These are phyloP conservation scores for Cyberlindnera japonica DNA, from an alignment of 805 yeast genomes.

Conservation along the genomic window DNA sequence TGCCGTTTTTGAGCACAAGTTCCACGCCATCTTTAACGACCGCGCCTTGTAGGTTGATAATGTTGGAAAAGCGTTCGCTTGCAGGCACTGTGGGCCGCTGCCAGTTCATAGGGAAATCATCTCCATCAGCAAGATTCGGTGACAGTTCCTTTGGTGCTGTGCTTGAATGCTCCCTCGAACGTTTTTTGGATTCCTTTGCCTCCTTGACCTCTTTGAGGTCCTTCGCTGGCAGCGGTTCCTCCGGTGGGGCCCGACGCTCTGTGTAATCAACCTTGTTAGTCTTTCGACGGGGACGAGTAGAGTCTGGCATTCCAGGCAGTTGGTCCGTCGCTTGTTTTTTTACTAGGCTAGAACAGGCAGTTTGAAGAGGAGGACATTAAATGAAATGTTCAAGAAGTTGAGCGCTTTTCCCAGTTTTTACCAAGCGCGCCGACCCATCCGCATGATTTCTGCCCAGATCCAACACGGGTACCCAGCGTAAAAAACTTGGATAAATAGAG, in stretches of 20 bases:
- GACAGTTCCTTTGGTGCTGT: conserved; percentile 12
- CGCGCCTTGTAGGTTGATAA: conserved; percentile 38
- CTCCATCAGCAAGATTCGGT: conserved; percentile 7
- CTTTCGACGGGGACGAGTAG: background rate
- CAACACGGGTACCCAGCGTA: too few relatives aligned
- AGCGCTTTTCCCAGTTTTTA: too few relatives aligned
- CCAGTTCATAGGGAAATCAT: conserved; percentile 23
- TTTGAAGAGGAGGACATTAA: too few relatives aligned
- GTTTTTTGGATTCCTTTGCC: conserved; percentile 10
- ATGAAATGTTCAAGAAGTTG: too few relatives aligned
- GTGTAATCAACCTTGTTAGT: conserved; percentile 3
- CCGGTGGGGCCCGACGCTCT: conserved; percentile 7
- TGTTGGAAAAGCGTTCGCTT: conserved; percentile 29
- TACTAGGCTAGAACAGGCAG: too few relatives aligned
- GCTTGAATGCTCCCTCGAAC: conserved; percentile 5
- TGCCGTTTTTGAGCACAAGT: conserved; percentile 22
- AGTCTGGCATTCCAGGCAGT: background rate
- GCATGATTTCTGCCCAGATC: too few relatives aligned
- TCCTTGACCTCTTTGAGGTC: background rate
- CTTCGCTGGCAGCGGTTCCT: conserved; percentile 1
- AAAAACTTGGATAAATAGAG: too few relatives aligned
- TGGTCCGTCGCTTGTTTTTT: too few relatives aligned
- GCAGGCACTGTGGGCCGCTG: conserved; percentile 20
- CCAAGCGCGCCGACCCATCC: too few relatives aligned
- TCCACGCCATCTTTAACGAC: conserved; percentile 26